These are phyloP conservation scores for Trichoderma atrobrunneum DNA, from an alignment of 2,329 filamentous ascomycete genomes.

Conservation along the genomic window DNA sequence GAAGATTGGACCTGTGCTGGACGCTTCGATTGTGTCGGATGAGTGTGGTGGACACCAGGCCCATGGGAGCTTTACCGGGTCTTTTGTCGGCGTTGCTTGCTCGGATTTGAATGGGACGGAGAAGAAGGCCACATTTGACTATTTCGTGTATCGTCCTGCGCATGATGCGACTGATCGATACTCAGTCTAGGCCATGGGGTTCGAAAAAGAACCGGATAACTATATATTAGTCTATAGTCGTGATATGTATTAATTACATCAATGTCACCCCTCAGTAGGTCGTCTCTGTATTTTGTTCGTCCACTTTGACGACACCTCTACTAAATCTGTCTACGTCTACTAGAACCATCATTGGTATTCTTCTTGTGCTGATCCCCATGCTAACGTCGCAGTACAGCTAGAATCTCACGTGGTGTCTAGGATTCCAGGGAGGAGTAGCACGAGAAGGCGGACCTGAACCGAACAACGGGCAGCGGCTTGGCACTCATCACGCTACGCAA, in stretches of 20 bases:
- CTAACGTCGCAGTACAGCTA: background rate
- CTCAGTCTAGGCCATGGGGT: background rate
- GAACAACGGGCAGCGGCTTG: background rate
- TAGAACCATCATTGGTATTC: background rate
- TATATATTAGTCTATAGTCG: background rate
- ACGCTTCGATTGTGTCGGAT: constrained; percentile 59
- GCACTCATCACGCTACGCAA: constrained; percentile 25
- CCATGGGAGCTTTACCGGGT: constrained; percentile 63
- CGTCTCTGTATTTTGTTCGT: background rate
- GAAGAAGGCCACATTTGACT: constrained; percentile 47
- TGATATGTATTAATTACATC: background rate
- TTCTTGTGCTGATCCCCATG: background rate
- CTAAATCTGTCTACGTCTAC: background rate
- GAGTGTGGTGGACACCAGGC: constrained; percentile 61
- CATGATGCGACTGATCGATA: constrained; percentile 44
- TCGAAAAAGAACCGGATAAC: background rate
- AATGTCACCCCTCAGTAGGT: background rate
- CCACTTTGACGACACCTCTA: no score
- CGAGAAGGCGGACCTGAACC: background rate
- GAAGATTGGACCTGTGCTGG: constrained; percentile 53
- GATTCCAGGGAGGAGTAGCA: background rate
- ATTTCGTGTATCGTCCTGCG: constrained; percentile 51
- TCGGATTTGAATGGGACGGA: constrained; percentile 55
- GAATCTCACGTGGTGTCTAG: background rate
- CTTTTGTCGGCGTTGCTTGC: constrained; percentile 56